Evolutionary conservation across 441 rosid genomes (phyloP).

Genomic region (Erodium trifolium): DNA sequence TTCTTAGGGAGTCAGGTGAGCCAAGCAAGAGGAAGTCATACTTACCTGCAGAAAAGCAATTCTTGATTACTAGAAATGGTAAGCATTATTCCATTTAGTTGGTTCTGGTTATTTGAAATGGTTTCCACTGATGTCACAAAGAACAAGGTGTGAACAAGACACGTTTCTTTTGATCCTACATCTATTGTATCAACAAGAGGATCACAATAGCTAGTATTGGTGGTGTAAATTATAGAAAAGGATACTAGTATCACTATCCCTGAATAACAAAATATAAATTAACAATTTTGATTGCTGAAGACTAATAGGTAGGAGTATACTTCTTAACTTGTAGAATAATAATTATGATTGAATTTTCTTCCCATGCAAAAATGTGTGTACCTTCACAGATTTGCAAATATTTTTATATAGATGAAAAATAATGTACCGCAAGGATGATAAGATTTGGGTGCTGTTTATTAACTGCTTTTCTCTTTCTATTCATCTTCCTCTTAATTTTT

Average conservation of each 20-base stretch:
- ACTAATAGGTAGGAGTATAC: background rate
- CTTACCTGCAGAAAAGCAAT: conserved; percentile 80
- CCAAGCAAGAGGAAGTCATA: conserved; percentile 84
- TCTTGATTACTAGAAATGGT: conserved; percentile 93
- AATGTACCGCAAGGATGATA: background rate
- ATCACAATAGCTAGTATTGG: background rate
- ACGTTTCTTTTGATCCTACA: background rate
- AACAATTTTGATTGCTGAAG: background rate
- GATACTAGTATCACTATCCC: background rate
- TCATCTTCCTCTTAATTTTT: background rate
- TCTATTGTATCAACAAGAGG: background rate
- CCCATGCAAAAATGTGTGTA: background rate
- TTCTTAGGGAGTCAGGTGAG: conserved; percentile 85
- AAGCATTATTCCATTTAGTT: conserved; percentile 13
- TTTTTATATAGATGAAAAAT: background rate
- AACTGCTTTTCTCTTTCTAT: background rate
- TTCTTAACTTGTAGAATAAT: background rate
- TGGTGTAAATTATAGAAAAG: background rate
- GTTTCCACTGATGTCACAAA: background rate
- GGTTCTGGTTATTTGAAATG: too few species aligned
- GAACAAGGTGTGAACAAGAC: background rate
- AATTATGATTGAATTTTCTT: background rate
- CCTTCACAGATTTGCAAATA: conserved; percentile 5
- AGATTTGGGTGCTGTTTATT: background rate
- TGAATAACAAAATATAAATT: background rate